These are phyloP conservation scores for Candida krabiensis DNA, from an alignment of 805 yeast species.

Conservation along the genomic window DNA sequence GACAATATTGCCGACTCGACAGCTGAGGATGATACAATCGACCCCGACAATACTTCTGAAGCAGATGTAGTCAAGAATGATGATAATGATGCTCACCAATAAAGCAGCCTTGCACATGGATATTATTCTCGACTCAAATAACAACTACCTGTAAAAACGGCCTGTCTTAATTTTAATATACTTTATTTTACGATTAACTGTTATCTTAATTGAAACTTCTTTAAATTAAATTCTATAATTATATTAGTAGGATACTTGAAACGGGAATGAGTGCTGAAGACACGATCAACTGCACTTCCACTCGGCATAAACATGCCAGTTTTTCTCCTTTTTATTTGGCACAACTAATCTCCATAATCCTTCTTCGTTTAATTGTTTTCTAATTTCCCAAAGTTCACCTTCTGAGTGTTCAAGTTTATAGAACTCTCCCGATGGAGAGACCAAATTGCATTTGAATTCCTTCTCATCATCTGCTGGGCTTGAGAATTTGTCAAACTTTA, in stretches of 20 bases:
- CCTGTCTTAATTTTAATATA: too few species aligned
- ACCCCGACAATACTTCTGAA: slow-evolving; percentile 6
- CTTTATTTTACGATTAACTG: too few species aligned
- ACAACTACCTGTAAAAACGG: too few species aligned
- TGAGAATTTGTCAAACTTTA: slow-evolving; percentile 50
- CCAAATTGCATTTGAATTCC: slow-evolving; percentile 57
- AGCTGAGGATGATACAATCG: too few species aligned
- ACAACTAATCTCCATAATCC: slow-evolving; percentile 87
- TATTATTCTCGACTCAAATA: too few species aligned
- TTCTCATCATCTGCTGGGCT: slow-evolving; percentile 32
- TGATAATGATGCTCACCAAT: slow-evolving; percentile 13
- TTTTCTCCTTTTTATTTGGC: slow-evolving; percentile 69
- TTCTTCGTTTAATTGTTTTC: slow-evolving; percentile 60
- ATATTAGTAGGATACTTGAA: neutral
- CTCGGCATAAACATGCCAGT: slow-evolving; percentile 89
- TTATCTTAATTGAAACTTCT: neutral
- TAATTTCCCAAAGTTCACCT: slow-evolving; percentile 54
- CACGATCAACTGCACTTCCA: slow-evolving; percentile 61
- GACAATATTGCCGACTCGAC: too few species aligned
- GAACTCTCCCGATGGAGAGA: slow-evolving; percentile 83
- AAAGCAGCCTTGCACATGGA: too few species aligned
- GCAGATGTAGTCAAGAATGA: slow-evolving; percentile 16
- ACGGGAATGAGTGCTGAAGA: neutral
- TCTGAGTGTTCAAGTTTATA: slow-evolving; percentile 56
- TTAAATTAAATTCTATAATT: neutral